These are phyloP conservation scores for Firmiana major DNA, from an alignment of 345 rosid genomes.

Conservation along the genomic window DNA sequence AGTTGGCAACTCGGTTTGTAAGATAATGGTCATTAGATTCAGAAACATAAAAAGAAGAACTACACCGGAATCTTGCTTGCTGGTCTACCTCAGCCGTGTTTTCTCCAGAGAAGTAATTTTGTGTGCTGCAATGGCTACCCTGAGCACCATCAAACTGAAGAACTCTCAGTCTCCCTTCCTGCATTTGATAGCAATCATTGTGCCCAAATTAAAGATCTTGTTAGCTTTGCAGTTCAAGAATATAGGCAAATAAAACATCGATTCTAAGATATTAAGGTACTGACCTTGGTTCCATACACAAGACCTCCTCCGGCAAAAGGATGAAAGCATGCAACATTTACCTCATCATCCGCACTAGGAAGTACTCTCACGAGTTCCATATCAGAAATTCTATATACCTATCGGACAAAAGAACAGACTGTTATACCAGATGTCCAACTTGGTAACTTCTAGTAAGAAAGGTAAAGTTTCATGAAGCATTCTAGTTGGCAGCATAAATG, in stretches of 20 bases:
- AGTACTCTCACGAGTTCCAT: slow-evolving; percentile 86
- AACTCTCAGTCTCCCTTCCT: slow-evolving; percentile 93
- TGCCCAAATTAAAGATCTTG: background rate
- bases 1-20: no score
- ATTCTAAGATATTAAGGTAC: slow-evolving; percentile 17
- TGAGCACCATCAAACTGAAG: slow-evolving; percentile 58
- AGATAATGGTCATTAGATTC: background rate
- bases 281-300: slow-evolving; percentile 91
- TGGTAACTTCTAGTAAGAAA: background rate
- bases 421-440: background rate
- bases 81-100: slow-evolving; percentile 58
- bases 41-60: background rate
- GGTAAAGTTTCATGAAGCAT: background rate
- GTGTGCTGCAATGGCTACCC: slow-evolving; percentile 37
- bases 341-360: slow-evolving; percentile 88
- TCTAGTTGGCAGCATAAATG: background rate
- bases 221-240: background rate
- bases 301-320: slow-evolving; percentile 81
- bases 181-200: slow-evolving; percentile 23
- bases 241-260: background rate
- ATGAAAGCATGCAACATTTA: slow-evolving; percentile 85
- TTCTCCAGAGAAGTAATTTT: slow-evolving; percentile 44
- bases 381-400: slow-evolving; percentile 78
- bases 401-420: slow-evolving; percentile 35
- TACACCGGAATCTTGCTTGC: slow-evolving; percentile 24